A percentile compares a stretch with the other conserved stretches of the same genome.
phyloP scores from a whole-genome alignment of 768 basidiomycete species.

The Artomyces pyxidatus region DNA sequence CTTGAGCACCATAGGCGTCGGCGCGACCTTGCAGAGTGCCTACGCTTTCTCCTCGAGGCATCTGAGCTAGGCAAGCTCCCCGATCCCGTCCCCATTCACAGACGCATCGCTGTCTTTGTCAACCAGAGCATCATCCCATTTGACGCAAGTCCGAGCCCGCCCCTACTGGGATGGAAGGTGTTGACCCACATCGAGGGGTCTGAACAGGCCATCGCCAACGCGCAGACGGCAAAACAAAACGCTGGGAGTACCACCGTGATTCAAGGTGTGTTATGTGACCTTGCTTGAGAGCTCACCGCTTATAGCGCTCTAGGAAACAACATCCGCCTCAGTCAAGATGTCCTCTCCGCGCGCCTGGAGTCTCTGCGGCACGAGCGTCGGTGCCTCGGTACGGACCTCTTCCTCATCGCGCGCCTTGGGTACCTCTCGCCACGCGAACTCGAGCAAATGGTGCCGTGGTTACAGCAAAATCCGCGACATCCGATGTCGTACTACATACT shows the following conservation, averaged over 20 bases:
- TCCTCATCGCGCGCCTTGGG: slow-evolving; percentile 55
- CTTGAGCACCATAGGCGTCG: slow-evolving; percentile 63
- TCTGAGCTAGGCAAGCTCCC: slow-evolving; percentile 40
- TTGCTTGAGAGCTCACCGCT: not conserved
- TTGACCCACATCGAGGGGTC: slow-evolving; percentile 58
- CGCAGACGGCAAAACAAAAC: slow-evolving; percentile 50
- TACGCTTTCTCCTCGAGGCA: slow-evolving; percentile 61
- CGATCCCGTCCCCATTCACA: slow-evolving; percentile 39
- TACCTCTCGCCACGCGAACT: slow-evolving; percentile 53
- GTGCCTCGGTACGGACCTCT: slow-evolving; percentile 54
- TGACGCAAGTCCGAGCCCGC: slow-evolving; percentile 24
- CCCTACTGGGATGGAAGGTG: slow-evolving; percentile 44
- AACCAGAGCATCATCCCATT: slow-evolving; percentile 43
- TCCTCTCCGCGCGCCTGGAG: slow-evolving; percentile 60
- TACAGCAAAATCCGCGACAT: slow-evolving; percentile 56
- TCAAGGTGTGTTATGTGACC: slow-evolving; percentile 37
- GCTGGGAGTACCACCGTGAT: slow-evolving; percentile 54
- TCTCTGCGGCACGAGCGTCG: slow-evolving; percentile 71
- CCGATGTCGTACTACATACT: slow-evolving; percentile 64
- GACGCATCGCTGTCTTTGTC: slow-evolving; percentile 48
- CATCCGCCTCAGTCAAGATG: slow-evolving; percentile 52
- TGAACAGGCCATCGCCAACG: slow-evolving; percentile 42
- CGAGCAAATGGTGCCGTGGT: slow-evolving; percentile 61
- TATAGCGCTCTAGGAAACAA: slow-evolving; percentile 29
- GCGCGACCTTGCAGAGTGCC: slow-evolving; percentile 60